Evolutionary conservation across 805 yeast genomes (phyloP).

Genomic region (Saturnispora kantuleensis): DNA sequence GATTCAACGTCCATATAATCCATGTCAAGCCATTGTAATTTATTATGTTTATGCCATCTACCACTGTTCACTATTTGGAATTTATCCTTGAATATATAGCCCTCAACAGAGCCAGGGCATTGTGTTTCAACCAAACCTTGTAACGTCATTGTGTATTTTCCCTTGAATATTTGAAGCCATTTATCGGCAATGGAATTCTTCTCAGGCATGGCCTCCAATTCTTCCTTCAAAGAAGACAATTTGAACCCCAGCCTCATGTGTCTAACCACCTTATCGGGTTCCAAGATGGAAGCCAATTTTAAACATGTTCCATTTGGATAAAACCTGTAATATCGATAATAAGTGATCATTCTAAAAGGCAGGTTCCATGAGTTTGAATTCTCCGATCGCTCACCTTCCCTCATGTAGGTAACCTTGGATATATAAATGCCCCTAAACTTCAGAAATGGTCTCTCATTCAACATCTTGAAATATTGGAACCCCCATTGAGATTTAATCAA

Average conservation of each 20-base stretch:
- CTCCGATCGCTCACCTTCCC: conserved; percentile 71
- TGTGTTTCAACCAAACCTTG: conserved; percentile 44
- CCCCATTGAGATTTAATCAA: conserved; percentile 33
- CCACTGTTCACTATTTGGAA: conserved; percentile 53
- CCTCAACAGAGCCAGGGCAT: conserved; percentile 48
- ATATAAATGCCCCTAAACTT: conserved; percentile 80
- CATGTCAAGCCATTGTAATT: conserved; percentile 62
- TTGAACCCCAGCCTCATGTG: conserved; percentile 28
- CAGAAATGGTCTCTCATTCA: conserved; percentile 58
- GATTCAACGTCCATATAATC: conserved; percentile 31
- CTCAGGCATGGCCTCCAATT: conserved; percentile 8
- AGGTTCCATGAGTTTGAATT: conserved; percentile 57
- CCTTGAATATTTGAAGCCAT: conserved; percentile 33
- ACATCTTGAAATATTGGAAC: conserved; percentile 41
- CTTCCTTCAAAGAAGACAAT: conserved; percentile 16
- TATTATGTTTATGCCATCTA: conserved; percentile 48
- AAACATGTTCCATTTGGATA: conserved; percentile 69
- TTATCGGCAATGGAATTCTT: conserved; percentile 10
- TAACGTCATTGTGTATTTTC: conserved; percentile 49
- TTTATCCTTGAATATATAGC: conserved; percentile 54
- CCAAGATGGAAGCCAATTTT: conserved; percentile 58
- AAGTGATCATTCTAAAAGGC: conserved; percentile 78
- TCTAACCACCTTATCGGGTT: conserved; percentile 62
- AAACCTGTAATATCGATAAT: conserved; percentile 77
- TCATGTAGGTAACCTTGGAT: conserved; percentile 71